Evolutionary conservation across 768 basidiomycete genomes (phyloP).

Genomic region (Mycena floridula): DNA sequence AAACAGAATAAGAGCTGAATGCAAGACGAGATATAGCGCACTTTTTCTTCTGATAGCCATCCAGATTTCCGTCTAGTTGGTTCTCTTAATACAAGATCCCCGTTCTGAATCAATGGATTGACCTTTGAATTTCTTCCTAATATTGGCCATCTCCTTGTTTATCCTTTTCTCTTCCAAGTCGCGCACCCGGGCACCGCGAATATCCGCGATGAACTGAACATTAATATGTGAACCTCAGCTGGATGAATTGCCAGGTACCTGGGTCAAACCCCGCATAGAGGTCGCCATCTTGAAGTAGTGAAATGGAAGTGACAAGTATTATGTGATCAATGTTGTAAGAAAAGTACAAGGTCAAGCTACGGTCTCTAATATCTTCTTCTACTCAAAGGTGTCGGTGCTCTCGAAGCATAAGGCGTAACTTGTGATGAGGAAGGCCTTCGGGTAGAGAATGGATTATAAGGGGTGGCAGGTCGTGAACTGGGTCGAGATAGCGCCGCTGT

Average conservation of each 20-base stretch:
- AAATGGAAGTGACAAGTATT: too few species aligned
- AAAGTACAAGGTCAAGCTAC: neutral
- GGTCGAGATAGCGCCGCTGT: slow-evolving; percentile 47
- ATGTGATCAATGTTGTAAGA: too few species aligned
- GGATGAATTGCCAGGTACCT: slow-evolving; percentile 32
- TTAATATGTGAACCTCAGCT: slow-evolving; percentile 7
- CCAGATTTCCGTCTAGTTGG: slow-evolving; percentile 79
- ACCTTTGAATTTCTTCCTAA: slow-evolving; percentile 99
- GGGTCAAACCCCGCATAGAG: slow-evolving; percentile 87
- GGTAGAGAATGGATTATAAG: slow-evolving; percentile 46
- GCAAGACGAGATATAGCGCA: slow-evolving; percentile 27
- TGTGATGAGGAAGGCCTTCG: slow-evolving; percentile 18
- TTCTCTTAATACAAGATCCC: neutral
- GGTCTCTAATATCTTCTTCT: neutral
- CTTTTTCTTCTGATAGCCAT: slow-evolving; percentile 94
- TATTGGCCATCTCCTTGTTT: slow-evolving; percentile 99
- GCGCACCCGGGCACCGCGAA: slow-evolving; percentile 92
- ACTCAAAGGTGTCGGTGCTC: slow-evolving; percentile 1
- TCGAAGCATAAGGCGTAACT: slow-evolving; percentile 1
- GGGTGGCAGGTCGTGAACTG: slow-evolving; percentile 64
- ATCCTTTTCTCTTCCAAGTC: slow-evolving; percentile 98
- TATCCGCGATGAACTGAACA: slow-evolving; percentile 92
- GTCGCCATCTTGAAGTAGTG: slow-evolving; percentile 74
- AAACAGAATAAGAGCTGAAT: slow-evolving; percentile 3
- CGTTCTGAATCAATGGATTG: slow-evolving; percentile 4